Evolutionary conservation across 2,329 filamentous ascomycete genomes (phyloP).

Genomic region (Fusarium sororula): DNA sequence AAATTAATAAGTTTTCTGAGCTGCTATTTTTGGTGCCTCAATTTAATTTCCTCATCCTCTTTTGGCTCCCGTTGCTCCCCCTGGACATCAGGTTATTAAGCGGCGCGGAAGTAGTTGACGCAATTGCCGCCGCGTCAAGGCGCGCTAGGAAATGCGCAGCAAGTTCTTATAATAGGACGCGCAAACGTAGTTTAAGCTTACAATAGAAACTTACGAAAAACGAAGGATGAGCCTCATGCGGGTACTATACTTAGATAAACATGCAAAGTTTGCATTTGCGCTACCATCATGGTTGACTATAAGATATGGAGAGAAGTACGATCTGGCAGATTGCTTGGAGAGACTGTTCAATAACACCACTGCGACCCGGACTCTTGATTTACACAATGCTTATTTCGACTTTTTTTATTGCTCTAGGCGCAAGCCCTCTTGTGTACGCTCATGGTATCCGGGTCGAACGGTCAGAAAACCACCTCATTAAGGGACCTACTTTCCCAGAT

Average conservation of each 20-base stretch:
- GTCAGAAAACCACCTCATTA: neutral
- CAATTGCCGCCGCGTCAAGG: neutral
- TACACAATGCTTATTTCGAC: neutral
- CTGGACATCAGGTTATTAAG: neutral
- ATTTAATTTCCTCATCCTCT: too few species aligned
- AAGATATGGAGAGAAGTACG: neutral
- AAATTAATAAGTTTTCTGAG: rapidly evolving
- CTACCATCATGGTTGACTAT: rapidly evolving
- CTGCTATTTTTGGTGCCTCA: neutral
- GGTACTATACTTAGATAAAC: neutral
- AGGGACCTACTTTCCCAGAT: neutral
- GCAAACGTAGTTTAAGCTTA: neutral
- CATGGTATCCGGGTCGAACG: neutral
- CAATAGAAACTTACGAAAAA: neutral
- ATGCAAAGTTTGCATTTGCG: neutral
- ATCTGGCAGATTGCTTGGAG: too few species aligned
- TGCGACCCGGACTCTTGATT: rapidly evolving
- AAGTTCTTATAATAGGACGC: neutral
- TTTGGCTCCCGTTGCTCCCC: too few species aligned
- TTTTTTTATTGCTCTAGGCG: neutral
- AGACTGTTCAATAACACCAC: neutral
- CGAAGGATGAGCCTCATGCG: neutral
- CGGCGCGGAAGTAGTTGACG: neutral
- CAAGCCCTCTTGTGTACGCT: rapidly evolving
- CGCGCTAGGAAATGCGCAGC: neutral